phyloP scores from a whole-genome alignment of 345 rosid genomes.

The Clausena lansium region DNA sequence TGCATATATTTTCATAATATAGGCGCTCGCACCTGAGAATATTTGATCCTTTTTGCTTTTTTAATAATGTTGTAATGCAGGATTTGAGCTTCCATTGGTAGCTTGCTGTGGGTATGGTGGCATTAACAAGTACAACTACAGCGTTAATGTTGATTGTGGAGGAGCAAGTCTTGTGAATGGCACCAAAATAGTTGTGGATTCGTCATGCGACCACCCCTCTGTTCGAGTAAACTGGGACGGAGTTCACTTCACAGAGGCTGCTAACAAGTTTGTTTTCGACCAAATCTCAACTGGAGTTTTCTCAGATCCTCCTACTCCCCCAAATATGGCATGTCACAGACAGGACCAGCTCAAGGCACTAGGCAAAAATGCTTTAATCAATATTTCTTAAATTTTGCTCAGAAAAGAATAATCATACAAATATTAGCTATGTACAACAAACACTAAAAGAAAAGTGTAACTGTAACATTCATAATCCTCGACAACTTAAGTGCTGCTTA shows the following conservation, averaged over 20 bases:
- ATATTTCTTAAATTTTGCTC: too few species aligned
- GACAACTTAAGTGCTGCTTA: too few species aligned
- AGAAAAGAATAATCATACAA: too few species aligned
- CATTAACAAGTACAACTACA: conserved; percentile 23
- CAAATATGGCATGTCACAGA: conserved; percentile 23
- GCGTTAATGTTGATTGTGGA: conserved; percentile 15
- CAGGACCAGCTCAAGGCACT: too few species aligned
- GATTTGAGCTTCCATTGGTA: conserved; percentile 28
- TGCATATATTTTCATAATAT: too few species aligned
- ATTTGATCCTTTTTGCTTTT: not conserved
- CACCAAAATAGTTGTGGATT: conserved; percentile 12
- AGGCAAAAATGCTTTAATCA: too few species aligned
- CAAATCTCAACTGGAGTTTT: conserved; percentile 34
- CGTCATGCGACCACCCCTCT: conserved; percentile 32
- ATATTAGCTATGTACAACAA: too few species aligned
- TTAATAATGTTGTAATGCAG: conserved; percentile 11
- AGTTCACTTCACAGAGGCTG: conserved; percentile 39
- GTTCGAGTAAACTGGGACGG: conserved; percentile 41
- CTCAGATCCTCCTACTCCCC: conserved; percentile 28
- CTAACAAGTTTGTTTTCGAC: conserved; percentile 30
- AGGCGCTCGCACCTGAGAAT: too few species aligned
- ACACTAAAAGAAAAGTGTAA: too few species aligned
- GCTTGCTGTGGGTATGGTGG: conserved; percentile 42
- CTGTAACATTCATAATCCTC: too few species aligned
- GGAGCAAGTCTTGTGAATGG: conserved; percentile 20